Evolutionary conservation across 148 eudicot genomes (phyloP), one percentile per base, ranked within the genome.

Genomic region (Rhododendron mucronatum): DNA sequence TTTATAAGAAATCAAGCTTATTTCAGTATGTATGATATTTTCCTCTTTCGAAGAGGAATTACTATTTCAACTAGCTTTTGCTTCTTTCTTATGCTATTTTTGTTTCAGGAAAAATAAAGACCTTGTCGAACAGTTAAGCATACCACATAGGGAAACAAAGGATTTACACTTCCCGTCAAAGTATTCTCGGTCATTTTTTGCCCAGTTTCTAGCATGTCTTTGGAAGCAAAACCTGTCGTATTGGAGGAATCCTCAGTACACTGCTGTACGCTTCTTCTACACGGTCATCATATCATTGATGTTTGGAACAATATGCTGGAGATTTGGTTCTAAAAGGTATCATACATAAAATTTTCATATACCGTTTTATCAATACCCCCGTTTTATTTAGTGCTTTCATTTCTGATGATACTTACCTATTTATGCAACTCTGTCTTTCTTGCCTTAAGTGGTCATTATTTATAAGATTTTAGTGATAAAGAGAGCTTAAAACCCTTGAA

Each of bases 261-360:
- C 99, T 77, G 99, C 99, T 84, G 98, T 97, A 87, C 98, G 99
- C 77, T 94, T 95, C 92, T 97, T 97, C 96, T 97, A 97, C 90
- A 95, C 99, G 16, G 86, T 90, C 84, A 94, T 95, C 88, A 95
- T 97, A 87, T 95, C 99, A 44, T 78, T 97, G 88, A 97, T 97
- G 99, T 96, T 97, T 81, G 99, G 99, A 84, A 91, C 98, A 80
- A 93, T 97, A 82, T 97, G 99, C 88, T 97, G 99, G 99, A 89
- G 88, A 91, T 95, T 97, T 88, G 99, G 99, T 76, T 93, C 98
- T 39, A 94, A 91, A 93, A 95, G 96, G 99, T 92, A n/a, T 80
- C n/a, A 71, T 53, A 18, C 47, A 20, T 47, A 44, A 30, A 61
- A 53, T 80, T 78, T 77, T 59, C 73, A 18, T 87, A 21, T 33